Percentiles rank a stretch among this genome's conserved stretches.
Conservation (phyloP, 108 stramenopile genomes). For the Cyclotella sp. region DNA sequence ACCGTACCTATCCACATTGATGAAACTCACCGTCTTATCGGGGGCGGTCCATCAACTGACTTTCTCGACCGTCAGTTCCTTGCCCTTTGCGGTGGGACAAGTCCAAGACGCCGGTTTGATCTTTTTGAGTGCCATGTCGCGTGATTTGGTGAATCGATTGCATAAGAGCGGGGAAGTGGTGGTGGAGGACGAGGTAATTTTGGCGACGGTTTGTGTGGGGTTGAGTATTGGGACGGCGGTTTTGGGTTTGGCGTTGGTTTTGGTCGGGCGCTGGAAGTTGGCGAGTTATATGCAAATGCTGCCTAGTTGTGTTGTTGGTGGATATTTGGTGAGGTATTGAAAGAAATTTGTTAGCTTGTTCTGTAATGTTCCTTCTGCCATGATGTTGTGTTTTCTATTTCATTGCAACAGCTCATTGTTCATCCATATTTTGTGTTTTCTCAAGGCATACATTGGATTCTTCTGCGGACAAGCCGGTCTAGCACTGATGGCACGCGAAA, state of each 20-base stretch:
- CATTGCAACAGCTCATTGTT: too few relatives aligned
- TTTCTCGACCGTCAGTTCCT: constrained; percentile 81
- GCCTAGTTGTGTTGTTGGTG: constrained; percentile 95
- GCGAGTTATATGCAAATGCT: constrained; percentile 93
- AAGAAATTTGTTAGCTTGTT: too few relatives aligned
- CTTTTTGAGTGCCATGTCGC: constrained; percentile 92
- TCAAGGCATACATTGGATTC: constrained; percentile 90
- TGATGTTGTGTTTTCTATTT: too few relatives aligned
- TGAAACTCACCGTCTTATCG: constrained; percentile 82
- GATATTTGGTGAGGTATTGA: constrained; percentile 78
- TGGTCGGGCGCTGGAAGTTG: constrained; percentile 82
- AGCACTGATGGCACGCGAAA: constrained; percentile 71
- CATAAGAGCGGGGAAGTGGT: constrained; percentile 47
- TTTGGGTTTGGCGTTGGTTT: constrained; percentile 83
- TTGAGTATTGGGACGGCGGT: constrained; percentile 83
- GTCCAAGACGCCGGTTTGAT: constrained; percentile 98
- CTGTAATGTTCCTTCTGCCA: too few relatives aligned
- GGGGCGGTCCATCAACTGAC: constrained; percentile 93
- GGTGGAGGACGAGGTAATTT: constrained; percentile 66
- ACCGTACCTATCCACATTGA: constrained; percentile 79
- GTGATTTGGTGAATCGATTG: constrained; percentile 68
- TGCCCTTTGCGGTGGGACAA: constrained; percentile 95
- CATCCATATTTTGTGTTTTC: too few relatives aligned
- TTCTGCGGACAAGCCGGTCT: constrained; percentile 96
- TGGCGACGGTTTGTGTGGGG: constrained; percentile 83